A percentile compares a stretch with the other conserved stretches of the same genome.
These are phyloP conservation scores for Citrus sp. DNA, from an alignment of 345 rosid species.

Conservation along the genomic window DNA sequence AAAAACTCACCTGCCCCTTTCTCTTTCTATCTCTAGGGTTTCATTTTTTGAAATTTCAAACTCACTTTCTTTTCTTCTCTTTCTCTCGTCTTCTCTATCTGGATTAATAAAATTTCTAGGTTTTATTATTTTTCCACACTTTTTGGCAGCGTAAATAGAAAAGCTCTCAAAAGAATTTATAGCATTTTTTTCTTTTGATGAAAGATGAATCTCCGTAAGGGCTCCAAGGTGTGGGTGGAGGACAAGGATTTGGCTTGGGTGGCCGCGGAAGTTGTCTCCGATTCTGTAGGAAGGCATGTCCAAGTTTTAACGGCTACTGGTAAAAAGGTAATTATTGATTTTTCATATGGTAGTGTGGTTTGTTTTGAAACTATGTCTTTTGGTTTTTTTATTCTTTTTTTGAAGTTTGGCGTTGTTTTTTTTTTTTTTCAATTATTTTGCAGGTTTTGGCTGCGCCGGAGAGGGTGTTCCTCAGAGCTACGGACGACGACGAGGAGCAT, in stretches of 20 bases:
- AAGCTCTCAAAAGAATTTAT: background rate
- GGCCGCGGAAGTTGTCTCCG: conserved; percentile 54
- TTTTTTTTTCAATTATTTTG: background rate
- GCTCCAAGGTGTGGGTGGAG: conserved; percentile 81
- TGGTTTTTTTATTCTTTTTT: background rate
- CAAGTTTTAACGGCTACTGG: conserved; percentile 46
- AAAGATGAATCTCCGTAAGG: conserved; percentile 60
- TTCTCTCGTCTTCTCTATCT: background rate
- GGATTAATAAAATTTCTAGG: conserved; percentile 6
- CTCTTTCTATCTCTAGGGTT: conserved; percentile 13
- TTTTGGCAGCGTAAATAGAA: background rate
- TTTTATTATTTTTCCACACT: conserved; percentile 13
- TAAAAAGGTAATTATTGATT: conserved; percentile 47
- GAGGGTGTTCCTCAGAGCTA: conserved; percentile 65
- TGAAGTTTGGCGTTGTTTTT: background rate
- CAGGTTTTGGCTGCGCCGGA: conserved; percentile 54
- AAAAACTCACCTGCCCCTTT: background rate
- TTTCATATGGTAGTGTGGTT: background rate
- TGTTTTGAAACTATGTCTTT: background rate
- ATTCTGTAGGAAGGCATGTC: conserved; percentile 48
- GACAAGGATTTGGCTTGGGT: conserved; percentile 87
- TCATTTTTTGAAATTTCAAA: conserved; percentile 12
- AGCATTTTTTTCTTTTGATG: conserved; percentile 21
- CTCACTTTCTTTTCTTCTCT: background rate
- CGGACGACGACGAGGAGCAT: conserved; percentile 83